These are phyloP conservation scores for Fusarium torreyae DNA, from an alignment of 2,329 filamentous ascomycete genomes.

Conservation along the genomic window DNA sequence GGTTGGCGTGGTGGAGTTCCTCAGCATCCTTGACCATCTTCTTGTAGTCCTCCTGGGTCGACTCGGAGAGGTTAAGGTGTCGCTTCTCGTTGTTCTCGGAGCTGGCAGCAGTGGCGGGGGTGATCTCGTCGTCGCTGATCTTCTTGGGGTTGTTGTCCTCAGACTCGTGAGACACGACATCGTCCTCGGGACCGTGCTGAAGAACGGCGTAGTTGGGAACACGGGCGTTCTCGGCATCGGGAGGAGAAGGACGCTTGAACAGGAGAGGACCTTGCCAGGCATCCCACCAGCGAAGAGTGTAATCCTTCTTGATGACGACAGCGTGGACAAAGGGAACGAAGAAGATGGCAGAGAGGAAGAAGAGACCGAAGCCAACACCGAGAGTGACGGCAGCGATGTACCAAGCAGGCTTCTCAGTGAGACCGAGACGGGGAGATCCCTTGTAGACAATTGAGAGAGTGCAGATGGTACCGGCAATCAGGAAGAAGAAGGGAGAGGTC, in stretches of 20 bases:
- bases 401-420: constrained; percentile 69
- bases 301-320: constrained; percentile 78
- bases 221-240: constrained; percentile 66
- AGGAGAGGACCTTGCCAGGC: constrained; percentile 75
- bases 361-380: constrained; percentile 73
- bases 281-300: constrained; percentile 74
- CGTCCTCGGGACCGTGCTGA: constrained; percentile 72
- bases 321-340: constrained; percentile 80
- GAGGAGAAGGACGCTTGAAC: constrained; percentile 70
- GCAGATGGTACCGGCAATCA: constrained; percentile 81
- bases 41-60: constrained; percentile 71
- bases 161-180: constrained; percentile 44
- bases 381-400: constrained; percentile 78
- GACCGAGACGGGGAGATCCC: constrained; percentile 71
- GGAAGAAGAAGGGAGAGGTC: constrained; percentile 82
- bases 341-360: constrained; percentile 74
- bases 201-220: constrained; percentile 85
- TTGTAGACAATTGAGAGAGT: constrained; percentile 86
- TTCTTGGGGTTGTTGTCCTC: constrained; percentile 41
- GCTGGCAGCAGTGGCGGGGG: constrained; percentile 45
- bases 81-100: constrained; percentile 59
- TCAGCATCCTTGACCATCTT: constrained; percentile 71
- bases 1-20: constrained; percentile 72
- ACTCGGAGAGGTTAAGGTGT: constrained; percentile 53
- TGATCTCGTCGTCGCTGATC: constrained; percentile 52